A percentile compares a stretch with the other conserved stretches of the same genome.
Conservation (phyloP, 2,329 filamentous ascomycete species). For the Canariomyces notabilis region DNA sequence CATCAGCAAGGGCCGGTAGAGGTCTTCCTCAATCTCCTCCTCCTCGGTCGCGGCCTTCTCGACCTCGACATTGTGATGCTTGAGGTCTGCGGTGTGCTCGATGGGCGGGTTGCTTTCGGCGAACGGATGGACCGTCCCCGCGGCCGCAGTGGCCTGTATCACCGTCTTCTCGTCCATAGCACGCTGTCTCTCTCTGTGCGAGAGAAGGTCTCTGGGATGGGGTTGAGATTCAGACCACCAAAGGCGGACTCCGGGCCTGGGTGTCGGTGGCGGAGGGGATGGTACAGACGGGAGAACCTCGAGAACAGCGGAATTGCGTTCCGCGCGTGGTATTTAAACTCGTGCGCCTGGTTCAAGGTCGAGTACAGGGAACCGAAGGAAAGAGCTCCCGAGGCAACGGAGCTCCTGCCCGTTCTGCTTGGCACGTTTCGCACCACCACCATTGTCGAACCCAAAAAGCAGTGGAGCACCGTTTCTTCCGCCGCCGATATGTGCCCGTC, state of each 20-base stretch:
- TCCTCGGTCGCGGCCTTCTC: slow-evolving; percentile 26
- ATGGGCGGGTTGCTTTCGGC: slow-evolving; percentile 23
- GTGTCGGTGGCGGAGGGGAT: neutral
- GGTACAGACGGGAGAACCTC: neutral
- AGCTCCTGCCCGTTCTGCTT: neutral
- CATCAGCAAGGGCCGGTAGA: slow-evolving; percentile 37
- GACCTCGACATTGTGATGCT: slow-evolving; percentile 23
- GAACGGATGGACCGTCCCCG: slow-evolving; percentile 22
- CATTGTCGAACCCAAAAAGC: slow-evolving; percentile 13
- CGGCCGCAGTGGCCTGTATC: slow-evolving; percentile 14
- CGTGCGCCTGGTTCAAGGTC: neutral
- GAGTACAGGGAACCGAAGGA: too few species aligned
- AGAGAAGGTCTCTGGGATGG: neutral
- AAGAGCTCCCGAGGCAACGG: too few species aligned
- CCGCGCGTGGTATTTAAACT: slow-evolving; percentile 7
- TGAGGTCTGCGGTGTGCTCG: slow-evolving; percentile 20
- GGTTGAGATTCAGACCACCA: slow-evolving; percentile 4
- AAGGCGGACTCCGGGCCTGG: slow-evolving; percentile 1
- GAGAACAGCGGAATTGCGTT: neutral
- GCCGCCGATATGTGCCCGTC: too few species aligned
- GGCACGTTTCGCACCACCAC: neutral
- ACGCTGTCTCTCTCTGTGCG: neutral
- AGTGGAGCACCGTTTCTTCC: too few species aligned
- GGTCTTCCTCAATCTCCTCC: slow-evolving; percentile 32
- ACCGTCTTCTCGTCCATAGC: slow-evolving; percentile 23